Conservation (phyloP, 2,329 filamentous ascomycete genomes). For the Hymenoscyphus infarciens region DNA sequence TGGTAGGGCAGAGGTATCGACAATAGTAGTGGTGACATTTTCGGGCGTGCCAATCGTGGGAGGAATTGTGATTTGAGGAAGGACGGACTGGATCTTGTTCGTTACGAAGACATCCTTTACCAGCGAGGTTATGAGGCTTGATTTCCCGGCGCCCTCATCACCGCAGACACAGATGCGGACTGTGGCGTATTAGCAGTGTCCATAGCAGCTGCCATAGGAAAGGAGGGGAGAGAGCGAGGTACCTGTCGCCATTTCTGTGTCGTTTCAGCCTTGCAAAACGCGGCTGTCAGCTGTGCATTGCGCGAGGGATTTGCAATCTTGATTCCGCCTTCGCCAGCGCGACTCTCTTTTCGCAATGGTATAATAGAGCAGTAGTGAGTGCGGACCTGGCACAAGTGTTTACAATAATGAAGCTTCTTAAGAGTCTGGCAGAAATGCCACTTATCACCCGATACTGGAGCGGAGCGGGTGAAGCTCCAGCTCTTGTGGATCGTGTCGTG, state of each 20-base stretch:
- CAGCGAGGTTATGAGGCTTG: conserved; percentile 86
- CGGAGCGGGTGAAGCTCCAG: too few species aligned
- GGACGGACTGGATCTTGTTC: conserved; percentile 89
- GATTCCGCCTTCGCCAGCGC: neutral
- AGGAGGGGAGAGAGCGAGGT: conserved; percentile 2
- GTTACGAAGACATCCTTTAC: conserved; percentile 97
- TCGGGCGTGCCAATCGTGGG: conserved; percentile 90
- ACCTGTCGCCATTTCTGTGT: conserved; percentile 32
- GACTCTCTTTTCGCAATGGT: neutral
- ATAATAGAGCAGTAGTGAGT: neutral
- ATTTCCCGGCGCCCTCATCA: conserved; percentile 94
- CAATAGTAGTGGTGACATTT: conserved; percentile 94
- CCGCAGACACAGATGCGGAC: conserved; percentile 96
- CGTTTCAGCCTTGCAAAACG: conserved; percentile 28
- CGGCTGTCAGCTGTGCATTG: conserved; percentile 24
- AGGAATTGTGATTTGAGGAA: conserved; percentile 92
- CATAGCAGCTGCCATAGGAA: neutral
- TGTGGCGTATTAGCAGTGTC: conserved; percentile 25
- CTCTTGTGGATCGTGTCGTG: too few species aligned
- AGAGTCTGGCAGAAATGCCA: neutral
- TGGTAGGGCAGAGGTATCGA: conserved; percentile 93
- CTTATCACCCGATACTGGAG: neutral
- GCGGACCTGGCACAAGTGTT: neutral
- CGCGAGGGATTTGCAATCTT: neutral
- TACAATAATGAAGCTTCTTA: neutral